Percentiles rank a stretch among this genome's conserved stretches.
These are phyloP conservation scores for Neonectria magnoliae DNA, from an alignment of 2,329 filamentous ascomycete species.

Conservation along the genomic window DNA sequence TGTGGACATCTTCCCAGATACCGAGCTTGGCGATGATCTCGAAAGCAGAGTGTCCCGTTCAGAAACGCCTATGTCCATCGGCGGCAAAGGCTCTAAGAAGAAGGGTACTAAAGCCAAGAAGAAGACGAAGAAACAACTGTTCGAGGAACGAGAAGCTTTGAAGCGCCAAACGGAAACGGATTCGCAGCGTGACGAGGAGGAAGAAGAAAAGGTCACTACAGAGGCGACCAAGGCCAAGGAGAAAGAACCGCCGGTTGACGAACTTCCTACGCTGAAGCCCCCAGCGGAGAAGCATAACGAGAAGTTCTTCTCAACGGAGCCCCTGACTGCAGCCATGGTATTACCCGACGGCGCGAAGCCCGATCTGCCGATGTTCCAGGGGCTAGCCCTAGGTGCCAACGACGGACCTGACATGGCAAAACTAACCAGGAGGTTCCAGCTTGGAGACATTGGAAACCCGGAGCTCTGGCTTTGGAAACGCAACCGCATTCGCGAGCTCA, in stretches of 20 bases:
- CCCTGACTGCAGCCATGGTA: slow-evolving; percentile 55
- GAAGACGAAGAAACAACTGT: slow-evolving; percentile 81
- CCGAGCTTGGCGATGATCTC: slow-evolving; percentile 55
- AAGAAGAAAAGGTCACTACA: slow-evolving; percentile 50
- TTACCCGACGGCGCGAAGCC: slow-evolving; percentile 58
- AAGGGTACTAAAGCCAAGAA: slow-evolving; percentile 69
- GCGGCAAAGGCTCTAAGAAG: slow-evolving; percentile 66
- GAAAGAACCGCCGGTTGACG: slow-evolving; percentile 41
- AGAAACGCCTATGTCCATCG: slow-evolving; percentile 55
- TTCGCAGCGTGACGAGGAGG: slow-evolving; percentile 54
- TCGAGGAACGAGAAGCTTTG: slow-evolving; percentile 72
- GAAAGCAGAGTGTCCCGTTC: slow-evolving; percentile 55
- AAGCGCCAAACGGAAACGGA: slow-evolving; percentile 64
- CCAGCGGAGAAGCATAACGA: slow-evolving; percentile 56
- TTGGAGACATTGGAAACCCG: slow-evolving; percentile 58
- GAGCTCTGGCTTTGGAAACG: slow-evolving; percentile 68
- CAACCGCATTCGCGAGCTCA: slow-evolving; percentile 65
- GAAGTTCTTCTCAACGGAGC: slow-evolving; percentile 60
- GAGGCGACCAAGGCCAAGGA: slow-evolving; percentile 30
- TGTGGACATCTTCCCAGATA: slow-evolving; percentile 61
- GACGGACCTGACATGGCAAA: slow-evolving; percentile 62
- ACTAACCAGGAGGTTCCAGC: slow-evolving; percentile 59
- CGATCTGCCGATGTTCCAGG: slow-evolving; percentile 57
- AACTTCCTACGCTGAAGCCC: slow-evolving; percentile 45
- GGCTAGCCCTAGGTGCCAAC: slow-evolving; percentile 53